Evolutionary conservation across 2,329 filamentous ascomycete genomes (phyloP).

Genomic region (Colletotrichum agaves): DNA sequence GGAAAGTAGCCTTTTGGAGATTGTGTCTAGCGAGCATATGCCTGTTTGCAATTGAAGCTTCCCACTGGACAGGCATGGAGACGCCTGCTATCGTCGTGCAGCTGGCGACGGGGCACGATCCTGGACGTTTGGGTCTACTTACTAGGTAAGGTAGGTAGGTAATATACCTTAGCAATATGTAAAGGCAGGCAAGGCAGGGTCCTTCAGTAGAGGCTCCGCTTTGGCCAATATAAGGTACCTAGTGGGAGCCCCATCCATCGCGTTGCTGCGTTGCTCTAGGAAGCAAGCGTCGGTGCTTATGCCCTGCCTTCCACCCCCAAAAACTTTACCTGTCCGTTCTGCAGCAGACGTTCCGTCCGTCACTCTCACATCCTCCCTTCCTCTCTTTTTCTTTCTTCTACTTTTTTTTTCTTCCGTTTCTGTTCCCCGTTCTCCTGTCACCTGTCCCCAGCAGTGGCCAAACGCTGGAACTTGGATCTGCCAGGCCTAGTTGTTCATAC

Average conservation of each 20-base stretch:
- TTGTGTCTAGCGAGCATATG: slow-evolving; percentile 6
- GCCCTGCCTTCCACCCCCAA: slow-evolving; percentile 20
- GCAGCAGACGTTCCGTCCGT: slow-evolving; percentile 20
- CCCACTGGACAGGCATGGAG: slow-evolving; percentile 4
- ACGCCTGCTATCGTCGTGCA: slow-evolving; percentile 12
- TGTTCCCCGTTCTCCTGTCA: slow-evolving; percentile 5
- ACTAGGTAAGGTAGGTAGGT: no score
- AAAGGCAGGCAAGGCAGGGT: no score
- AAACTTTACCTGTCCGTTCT: slow-evolving; percentile 12
- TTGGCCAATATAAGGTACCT: not conserved
- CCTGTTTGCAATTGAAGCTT: slow-evolving; percentile 16
- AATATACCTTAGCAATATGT: no score
- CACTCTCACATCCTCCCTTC: slow-evolving; percentile 11
- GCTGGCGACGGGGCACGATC: slow-evolving; percentile 9
- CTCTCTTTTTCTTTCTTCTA: slow-evolving; percentile 7
- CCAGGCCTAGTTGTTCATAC: not conserved
- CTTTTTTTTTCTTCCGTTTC: not conserved
- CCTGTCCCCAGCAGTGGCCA: slow-evolving; percentile 7
- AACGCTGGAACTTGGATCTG: slow-evolving; percentile 12
- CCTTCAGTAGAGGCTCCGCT: not conserved
- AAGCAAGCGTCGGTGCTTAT: not conserved
- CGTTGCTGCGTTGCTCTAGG: no score
- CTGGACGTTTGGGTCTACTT: not conserved
- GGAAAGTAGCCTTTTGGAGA: slow-evolving; percentile 1
- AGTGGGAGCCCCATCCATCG: no score